A percentile compares a stretch with the other conserved stretches of the same genome.
phyloP scores from a whole-genome alignment of 148 eudicot genomes.

The Heliamphora exappendiculata region DNA sequence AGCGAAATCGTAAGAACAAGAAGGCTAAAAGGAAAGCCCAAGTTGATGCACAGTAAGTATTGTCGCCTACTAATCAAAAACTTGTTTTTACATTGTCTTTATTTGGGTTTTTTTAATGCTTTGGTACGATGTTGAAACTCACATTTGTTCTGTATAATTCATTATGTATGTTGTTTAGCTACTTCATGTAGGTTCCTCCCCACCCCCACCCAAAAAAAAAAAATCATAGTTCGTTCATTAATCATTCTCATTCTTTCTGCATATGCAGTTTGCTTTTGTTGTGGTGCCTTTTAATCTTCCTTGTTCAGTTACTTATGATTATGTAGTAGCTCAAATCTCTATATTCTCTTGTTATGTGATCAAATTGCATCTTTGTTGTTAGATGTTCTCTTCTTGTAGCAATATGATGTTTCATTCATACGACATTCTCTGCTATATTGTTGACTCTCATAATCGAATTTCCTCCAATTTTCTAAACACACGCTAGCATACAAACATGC shows the following conservation, averaged over 20 bases:
- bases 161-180: neutral
- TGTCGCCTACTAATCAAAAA: neutral
- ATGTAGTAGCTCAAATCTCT: neutral
- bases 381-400: neutral
- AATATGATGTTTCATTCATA: neutral
- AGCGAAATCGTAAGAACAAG: conserved; percentile 25
- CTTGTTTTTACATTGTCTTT: neutral
- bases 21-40: conserved; percentile 31
- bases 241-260: neutral
- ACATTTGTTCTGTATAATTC: neutral
- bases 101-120: neutral
- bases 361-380: neutral
- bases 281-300: neutral
- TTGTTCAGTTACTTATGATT: neutral
- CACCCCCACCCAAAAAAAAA: no score
- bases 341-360: neutral
- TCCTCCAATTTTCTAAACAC: neutral
- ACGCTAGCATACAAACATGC: neutral
- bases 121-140: neutral
- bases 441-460: neutral
- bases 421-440: neutral
- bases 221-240: neutral
- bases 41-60: conserved; percentile 21
- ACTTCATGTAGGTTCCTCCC: neutral
- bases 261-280: neutral